Base-by-base conservation (phyloP, 352 stramenopile genomes). In the Saprolegnia parasitica region DNA sequence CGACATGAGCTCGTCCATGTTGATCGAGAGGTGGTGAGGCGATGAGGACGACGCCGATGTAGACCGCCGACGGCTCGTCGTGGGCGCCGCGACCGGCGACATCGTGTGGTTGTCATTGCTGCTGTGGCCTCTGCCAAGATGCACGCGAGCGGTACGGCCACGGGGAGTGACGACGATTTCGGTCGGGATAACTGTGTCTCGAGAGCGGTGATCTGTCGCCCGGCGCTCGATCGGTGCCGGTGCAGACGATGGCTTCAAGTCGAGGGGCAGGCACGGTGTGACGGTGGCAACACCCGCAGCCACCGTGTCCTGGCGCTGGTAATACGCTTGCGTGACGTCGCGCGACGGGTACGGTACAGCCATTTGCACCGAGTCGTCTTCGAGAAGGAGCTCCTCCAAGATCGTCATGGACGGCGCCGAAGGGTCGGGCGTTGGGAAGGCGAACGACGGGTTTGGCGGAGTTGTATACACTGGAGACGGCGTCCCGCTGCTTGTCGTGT, bases 1-100 rank as follows among this genome's bases (percentile, higher is more conserved):
- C 35, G 52, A 60, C 52, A 60, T 60, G n/a, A 60, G 52, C 35
- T 60, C 52, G 35, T 60, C 52, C 52, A 60, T 60, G 35, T 60
- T 60, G 52, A 60, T 60, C n/a, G 52, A 60, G 11, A 60, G 24
- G 35, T 60, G 52, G 8, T n/a, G 52, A n/a, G 52, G 35, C 35
- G 24, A 42, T 26, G 9, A 16, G 35, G 52, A 60, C 10, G 35
- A 42, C 35, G 3, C 52, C 16, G 52, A 60, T 24, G 52, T 20
- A 16, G 13, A 24, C 24, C 11, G 11, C 3, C 10, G 52, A n/a
- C 42, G 13, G 42, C 29, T 35, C n/a, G 47, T 29, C 5, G 47
- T 55, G 2, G 47, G 47, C 24, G 47, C 47, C 5, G 24, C 47
- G n/a, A 55, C 47, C 24, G 47, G 47, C n/a, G 5, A 55, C n/a